phyloP scores from a whole-genome alignment of 2,329 filamentous ascomycete genomes.

The Fusarium sp. region DNA sequence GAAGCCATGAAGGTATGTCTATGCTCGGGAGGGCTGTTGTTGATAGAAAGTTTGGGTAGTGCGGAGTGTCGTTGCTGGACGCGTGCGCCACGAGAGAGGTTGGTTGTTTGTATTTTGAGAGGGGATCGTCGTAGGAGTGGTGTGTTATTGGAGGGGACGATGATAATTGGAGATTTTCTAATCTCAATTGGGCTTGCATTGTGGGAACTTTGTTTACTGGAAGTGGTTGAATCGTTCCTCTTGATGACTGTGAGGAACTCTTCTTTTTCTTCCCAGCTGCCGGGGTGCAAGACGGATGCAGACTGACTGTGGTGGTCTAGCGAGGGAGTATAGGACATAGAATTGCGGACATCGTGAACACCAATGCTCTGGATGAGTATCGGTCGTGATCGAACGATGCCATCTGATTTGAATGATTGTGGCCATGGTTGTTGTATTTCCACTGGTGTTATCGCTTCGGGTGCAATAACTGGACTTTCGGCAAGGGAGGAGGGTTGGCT shows the following conservation, averaged over 20 bases:
- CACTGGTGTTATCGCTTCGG: not conserved
- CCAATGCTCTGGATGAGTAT: slow-evolving; percentile 1
- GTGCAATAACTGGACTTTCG: not conserved
- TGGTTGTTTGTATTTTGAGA: slow-evolving; percentile 14
- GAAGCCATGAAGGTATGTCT: not conserved
- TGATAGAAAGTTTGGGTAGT: not conserved
- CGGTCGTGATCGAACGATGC: not conserved
- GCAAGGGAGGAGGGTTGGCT: slow-evolving; percentile 15
- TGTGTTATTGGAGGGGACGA: not conserved
- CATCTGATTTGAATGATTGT: not conserved
- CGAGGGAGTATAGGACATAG: slow-evolving; percentile 11
- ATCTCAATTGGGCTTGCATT: not conserved
- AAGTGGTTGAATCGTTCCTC: not conserved
- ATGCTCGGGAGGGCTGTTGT: not conserved
- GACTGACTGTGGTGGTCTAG: slow-evolving; percentile 19
- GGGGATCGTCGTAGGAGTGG: not conserved
- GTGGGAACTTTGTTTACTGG: not conserved
- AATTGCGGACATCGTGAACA: slow-evolving; percentile 17
- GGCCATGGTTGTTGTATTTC: not conserved
- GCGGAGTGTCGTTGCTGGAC: not conserved
- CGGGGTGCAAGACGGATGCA: not conserved
- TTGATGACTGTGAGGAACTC: slow-evolving; percentile 10
- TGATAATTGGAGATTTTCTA: not conserved
- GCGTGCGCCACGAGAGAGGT: not conserved
- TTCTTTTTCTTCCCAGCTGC: slow-evolving; percentile 5